A percentile compares a stretch with the other conserved stretches of the same genome.
Evolutionary conservation across 202 grass and related monocot genomes (phyloP).

Genomic region (Schoenoplectus triqueter): DNA sequence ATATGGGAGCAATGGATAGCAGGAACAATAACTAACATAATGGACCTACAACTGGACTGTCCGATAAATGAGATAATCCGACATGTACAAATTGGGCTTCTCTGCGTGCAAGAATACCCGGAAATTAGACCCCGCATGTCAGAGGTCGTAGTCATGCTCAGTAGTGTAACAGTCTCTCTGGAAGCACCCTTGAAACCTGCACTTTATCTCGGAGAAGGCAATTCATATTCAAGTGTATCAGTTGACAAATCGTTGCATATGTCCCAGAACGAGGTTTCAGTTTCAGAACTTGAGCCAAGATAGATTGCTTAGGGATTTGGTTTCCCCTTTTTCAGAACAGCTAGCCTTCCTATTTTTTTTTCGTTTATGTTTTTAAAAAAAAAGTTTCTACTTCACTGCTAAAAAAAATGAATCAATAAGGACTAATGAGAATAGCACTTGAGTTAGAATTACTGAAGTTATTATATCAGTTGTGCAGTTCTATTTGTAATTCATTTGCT

Average conservation of each 20-base stretch:
- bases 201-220: slow-evolving; percentile 43
- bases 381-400: too few species aligned
- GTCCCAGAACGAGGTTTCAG: slow-evolving; percentile 53
- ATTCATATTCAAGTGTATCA: not conserved
- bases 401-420: too few species aligned
- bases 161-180: slow-evolving; percentile 47
- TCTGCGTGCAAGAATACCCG: slow-evolving; percentile 63
- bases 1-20: slow-evolving; percentile 61
- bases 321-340: too few species aligned
- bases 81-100: slow-evolving; percentile 55
- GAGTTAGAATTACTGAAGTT: not conserved
- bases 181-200: slow-evolving; percentile 50
- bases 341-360: too few species aligned
- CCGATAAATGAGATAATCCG: slow-evolving; percentile 48
- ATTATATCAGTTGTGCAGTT: not conserved
- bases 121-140: slow-evolving; percentile 58
- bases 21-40: slow-evolving; percentile 45
- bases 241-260: not conserved
- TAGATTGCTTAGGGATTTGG: slow-evolving; percentile 14
- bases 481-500: too few species aligned
- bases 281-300: slow-evolving; percentile 63
- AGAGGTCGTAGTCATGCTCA: slow-evolving; percentile 58
- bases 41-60: slow-evolving; percentile 44
- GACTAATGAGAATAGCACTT: too few species aligned
- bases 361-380: too few species aligned